Percentiles rank a stretch among this genome's conserved stretches.
These are phyloP conservation scores for Aspergillus flavus DNA, from an alignment of 2,329 filamentous ascomycete genomes.

Conservation along the genomic window DNA sequence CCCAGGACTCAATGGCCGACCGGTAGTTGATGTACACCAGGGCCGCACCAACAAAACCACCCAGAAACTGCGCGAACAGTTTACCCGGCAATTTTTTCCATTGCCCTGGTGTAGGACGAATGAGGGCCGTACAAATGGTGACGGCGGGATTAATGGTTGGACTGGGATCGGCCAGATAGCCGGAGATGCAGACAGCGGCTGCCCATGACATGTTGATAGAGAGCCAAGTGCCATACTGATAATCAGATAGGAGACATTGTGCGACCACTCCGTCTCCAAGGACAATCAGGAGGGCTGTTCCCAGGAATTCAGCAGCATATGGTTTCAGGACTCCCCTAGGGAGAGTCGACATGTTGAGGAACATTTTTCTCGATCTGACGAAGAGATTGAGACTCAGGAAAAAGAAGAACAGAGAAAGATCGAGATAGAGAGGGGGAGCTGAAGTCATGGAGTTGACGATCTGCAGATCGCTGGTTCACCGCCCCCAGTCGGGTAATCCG, in stretches of 20 bases:
- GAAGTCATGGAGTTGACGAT: background rate
- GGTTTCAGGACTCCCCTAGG: conserved; percentile 26
- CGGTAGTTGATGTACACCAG: conserved; percentile 36
- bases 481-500: background rate
- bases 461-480: background rate
- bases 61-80: conserved; percentile 31
- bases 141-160: conserved; percentile 33
- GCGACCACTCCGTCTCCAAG: conserved; percentile 37
- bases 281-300: conserved; percentile 34
- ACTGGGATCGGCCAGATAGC: conserved; percentile 31
- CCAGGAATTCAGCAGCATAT: conserved; percentile 35
- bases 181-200: conserved; percentile 30
- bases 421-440: background rate
- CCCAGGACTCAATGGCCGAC: conserved; percentile 34
- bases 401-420: background rate
- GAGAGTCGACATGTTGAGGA: conserved; percentile 11
- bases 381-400: background rate
- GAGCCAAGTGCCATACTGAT: conserved; percentile 37
- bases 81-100: conserved; percentile 33
- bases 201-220: conserved; percentile 39
- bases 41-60: conserved; percentile 34
- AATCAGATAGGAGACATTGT: conserved; percentile 34
- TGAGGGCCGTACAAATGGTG: conserved; percentile 28
- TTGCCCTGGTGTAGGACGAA: conserved; percentile 31
- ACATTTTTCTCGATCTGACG: conserved; percentile 9